A percentile compares a stretch with the other conserved stretches of the same genome.
Conservation (phyloP, 148 eudicot species). For the Fagopyrum homotropicum region DNA sequence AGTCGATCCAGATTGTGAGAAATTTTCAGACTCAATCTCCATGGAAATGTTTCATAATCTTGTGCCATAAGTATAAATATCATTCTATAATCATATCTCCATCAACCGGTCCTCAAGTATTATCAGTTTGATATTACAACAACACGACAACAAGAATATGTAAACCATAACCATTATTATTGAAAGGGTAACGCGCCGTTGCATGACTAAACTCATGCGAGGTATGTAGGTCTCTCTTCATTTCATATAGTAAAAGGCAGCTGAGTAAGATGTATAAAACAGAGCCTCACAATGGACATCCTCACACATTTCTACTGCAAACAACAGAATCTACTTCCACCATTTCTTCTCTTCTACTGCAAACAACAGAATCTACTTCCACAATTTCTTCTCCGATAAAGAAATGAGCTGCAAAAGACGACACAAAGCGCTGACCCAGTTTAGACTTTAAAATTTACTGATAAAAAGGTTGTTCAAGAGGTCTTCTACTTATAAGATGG, state of each 20-base stretch:
- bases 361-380: slow-evolving; percentile 15
- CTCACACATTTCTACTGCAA: background rate
- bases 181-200: slow-evolving; percentile 3
- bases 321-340: slow-evolving; percentile 17
- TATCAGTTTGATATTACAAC: background rate
- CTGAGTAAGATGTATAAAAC: background rate
- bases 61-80: background rate
- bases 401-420: slow-evolving; percentile 34
- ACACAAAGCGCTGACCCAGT: background rate
- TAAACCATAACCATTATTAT: background rate
- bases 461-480: too few relatives aligned
- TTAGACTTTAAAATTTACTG: background rate
- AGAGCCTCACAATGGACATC: background rate
- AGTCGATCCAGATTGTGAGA: too few relatives aligned
- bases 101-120: background rate
- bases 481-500: too few relatives aligned
- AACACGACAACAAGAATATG: background rate
- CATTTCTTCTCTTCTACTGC: slow-evolving; percentile 25
- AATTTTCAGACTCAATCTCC: too few relatives aligned
- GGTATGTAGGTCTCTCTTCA: background rate
- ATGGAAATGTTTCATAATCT: too few relatives aligned
- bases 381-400: slow-evolving; percentile 34
- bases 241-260: background rate
- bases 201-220: background rate
- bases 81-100: background rate